Percentiles rank a stretch among this genome's conserved stretches.
Conservation (phyloP, 2,329 filamentous ascomycete genomes). For the Hymenoscyphus salicellus region DNA sequence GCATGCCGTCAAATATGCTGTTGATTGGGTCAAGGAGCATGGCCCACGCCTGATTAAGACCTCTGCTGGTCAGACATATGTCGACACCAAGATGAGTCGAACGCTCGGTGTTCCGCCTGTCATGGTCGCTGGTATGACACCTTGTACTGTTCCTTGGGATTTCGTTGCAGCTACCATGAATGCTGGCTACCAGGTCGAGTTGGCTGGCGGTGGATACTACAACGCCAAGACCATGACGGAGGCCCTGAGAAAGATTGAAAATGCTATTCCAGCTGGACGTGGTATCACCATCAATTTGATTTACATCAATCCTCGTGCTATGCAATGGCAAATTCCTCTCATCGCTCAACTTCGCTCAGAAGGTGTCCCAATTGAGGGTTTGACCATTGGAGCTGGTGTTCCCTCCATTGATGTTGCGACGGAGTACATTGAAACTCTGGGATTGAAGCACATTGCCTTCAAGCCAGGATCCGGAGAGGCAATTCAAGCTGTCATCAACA, state of each 20-base stretch:
- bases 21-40: slow-evolving; percentile 97
- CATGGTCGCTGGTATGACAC: slow-evolving; percentile 93
- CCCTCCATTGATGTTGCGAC: slow-evolving; percentile 90
- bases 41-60: slow-evolving; percentile 90
- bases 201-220: slow-evolving; percentile 88
- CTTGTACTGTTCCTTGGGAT: slow-evolving; percentile 83
- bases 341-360: slow-evolving; percentile 76
- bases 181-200: slow-evolving; percentile 89
- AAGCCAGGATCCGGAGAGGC: slow-evolving; percentile 88
- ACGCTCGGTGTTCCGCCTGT: slow-evolving; percentile 80
- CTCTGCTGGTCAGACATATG: slow-evolving; percentile 81
- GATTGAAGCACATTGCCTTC: slow-evolving; percentile 89
- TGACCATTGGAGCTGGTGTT: slow-evolving; percentile 90
- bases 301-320: slow-evolving; percentile 83
- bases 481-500: slow-evolving; percentile 86
- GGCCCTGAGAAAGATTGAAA: slow-evolving; percentile 80
- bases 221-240: slow-evolving; percentile 77
- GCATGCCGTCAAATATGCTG: slow-evolving; percentile 88
- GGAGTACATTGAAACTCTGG: slow-evolving; percentile 89
- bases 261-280: slow-evolving; percentile 75
- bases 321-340: slow-evolving; percentile 89
- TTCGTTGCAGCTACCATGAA: slow-evolving; percentile 93
- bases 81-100: slow-evolving; percentile 95
- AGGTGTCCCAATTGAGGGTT: slow-evolving; percentile 84
- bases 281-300: slow-evolving; percentile 89